Conservation (phyloP, 331 rosid genomes). For the Prunus yedoensis region DNA sequence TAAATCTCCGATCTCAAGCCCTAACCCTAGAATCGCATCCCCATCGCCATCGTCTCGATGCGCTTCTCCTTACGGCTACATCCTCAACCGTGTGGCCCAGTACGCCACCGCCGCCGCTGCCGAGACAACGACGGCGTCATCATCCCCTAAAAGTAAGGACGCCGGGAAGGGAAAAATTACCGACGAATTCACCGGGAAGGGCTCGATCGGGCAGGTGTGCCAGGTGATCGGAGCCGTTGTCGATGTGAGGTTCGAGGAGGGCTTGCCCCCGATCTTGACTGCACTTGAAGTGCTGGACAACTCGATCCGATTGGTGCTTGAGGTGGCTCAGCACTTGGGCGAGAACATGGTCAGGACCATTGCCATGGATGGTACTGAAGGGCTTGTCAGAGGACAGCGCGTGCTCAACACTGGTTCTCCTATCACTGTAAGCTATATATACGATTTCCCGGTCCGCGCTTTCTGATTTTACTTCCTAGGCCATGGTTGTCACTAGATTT, state of each 20-base stretch:
- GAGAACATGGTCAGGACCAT: conserved; percentile 83
- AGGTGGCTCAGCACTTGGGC: conserved; percentile 99
- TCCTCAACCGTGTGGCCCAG: conserved; percentile 45
- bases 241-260: conserved; percentile 85
- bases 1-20: conserved; percentile 55
- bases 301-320: conserved; percentile 77
- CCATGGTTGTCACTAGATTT: not conserved
- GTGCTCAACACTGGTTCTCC: conserved; percentile 99
- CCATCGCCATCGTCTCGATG: conserved; percentile 36
- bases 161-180: conserved; percentile 57
- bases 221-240: conserved; percentile 99
- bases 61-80: conserved; percentile 54
- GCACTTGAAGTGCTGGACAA: conserved; percentile 86
- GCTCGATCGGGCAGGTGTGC: conserved; percentile 85
- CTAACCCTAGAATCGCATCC: conserved; percentile 52
- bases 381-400: conserved; percentile 85
- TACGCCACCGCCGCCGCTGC: conserved; percentile 77
- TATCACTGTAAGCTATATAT: conserved; percentile 57
- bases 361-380: conserved; percentile 99
- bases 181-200: conserved; percentile 84
- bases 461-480: not conserved
- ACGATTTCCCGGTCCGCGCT: not conserved
- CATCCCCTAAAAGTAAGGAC: conserved; percentile 31
- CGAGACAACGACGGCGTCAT: conserved; percentile 37
- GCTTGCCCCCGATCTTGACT: conserved; percentile 88